Base-by-base conservation (phyloP, 139 green algal species). In the Edaphochlamys debaryana region DNA sequence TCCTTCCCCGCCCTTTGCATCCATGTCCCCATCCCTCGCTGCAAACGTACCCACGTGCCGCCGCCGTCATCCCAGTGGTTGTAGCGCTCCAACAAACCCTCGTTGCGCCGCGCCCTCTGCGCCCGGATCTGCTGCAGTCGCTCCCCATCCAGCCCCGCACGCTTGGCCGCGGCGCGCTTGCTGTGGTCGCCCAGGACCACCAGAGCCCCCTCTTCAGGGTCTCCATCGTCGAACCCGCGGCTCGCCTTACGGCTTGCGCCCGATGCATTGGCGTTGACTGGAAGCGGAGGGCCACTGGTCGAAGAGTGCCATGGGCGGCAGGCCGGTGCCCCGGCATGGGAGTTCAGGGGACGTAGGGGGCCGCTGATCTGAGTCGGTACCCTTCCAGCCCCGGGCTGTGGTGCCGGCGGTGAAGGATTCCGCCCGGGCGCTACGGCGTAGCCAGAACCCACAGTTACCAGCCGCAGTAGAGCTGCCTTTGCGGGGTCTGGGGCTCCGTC, bases 131-230 rank as follows among this genome's bases (percentile, higher is more conserved):
- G 56, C 89, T 98, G 96, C 95, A 99, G 92, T 22, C 96, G 81
- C n/a, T 94, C 83, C 27, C 94, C 84, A 4, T 98, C 90, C 7
- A 98, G 81, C 73, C 98, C 96, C 30, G 98, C 79, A 0, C 96
- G 96, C 82, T 98, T 99, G 36, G 96, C 98, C 63, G 87, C 84
- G 42, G 95, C 95, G 66, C 94, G 96, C 3, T 93, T 97, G 30
- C 94, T 50, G 7, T 98, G 89, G 6, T 94, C 96, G 8, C 96
- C 94, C 2, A 95, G 42, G 41, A 90, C 92, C 91, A 98, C 5
- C 80, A 87, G 27, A 98, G 79, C 77, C 90, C 96, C 78, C 93
- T 77, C 2, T 13, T 52, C 40, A 22, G 22, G 15, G 19, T 63
- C 54, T 25, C 27, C 23, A 63, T 25, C 23, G 19, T 30, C 22